phyloP scores from a whole-genome alignment of 805 yeast species.

The Metschnikowia bowlesiae region DNA sequence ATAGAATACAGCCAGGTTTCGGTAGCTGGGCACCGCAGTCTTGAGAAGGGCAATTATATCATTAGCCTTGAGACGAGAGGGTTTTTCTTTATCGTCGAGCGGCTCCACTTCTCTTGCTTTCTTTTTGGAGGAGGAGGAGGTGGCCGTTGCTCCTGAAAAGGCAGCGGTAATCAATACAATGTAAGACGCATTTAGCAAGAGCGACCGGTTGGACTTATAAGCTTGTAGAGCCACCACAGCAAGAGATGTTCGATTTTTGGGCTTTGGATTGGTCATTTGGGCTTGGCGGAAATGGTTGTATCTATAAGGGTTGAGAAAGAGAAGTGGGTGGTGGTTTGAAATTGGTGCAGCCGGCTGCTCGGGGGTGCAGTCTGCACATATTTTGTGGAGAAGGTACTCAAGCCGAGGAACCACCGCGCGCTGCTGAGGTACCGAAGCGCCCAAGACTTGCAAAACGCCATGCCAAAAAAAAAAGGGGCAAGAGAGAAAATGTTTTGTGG shows the following conservation, averaged over 20 bases:
- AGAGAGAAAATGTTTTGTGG: too few species aligned
- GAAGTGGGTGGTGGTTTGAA: background rate
- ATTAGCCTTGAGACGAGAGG: constrained; percentile 23
- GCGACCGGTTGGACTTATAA: constrained; percentile 37
- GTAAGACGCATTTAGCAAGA: constrained; percentile 39
- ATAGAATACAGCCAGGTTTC: constrained; percentile 27
- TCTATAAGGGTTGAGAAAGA: background rate
- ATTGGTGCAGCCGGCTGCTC: background rate
- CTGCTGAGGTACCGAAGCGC: background rate
- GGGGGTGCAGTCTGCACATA: constrained; percentile 1
- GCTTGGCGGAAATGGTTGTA: too few species aligned
- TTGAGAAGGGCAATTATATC: constrained; percentile 27
- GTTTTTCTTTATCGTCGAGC: constrained; percentile 5
- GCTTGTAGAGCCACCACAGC: constrained; percentile 28
- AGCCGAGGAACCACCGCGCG: constrained; percentile 1
- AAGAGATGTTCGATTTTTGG: constrained; percentile 13
- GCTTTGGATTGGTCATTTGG: background rate
- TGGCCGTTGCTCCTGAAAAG: constrained; percentile 38
- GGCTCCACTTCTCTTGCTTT: background rate
- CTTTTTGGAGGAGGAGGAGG: constrained; percentile 12
- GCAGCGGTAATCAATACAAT: constrained; percentile 40
- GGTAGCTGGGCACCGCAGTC: constrained; percentile 32
- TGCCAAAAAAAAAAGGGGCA: too few species aligned
- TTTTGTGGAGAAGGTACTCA: constrained; percentile 3
- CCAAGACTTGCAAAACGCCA: too few species aligned